These are phyloP conservation scores for Hevea brasiliensis DNA, from an alignment of 345 rosid species.

Conservation along the genomic window DNA sequence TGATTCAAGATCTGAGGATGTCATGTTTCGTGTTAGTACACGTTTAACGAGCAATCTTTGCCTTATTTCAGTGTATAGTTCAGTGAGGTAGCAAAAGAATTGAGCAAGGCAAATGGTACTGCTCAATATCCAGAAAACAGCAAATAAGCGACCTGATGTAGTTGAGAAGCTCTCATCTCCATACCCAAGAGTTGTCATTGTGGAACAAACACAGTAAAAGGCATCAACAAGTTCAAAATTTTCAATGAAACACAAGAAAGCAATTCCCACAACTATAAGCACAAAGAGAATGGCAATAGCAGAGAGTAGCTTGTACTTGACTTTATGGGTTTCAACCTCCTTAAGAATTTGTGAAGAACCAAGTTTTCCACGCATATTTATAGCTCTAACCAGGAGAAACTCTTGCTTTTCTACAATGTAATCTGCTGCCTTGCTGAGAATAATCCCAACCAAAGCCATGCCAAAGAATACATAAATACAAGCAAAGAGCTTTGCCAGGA, in stretches of 20 bases:
- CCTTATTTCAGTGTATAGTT: slow-evolving; percentile 38
- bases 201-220: slow-evolving; percentile 55
- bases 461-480: slow-evolving; percentile 48
- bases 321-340: slow-evolving; percentile 39
- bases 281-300: slow-evolving; percentile 26
- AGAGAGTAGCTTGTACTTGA: slow-evolving; percentile 3
- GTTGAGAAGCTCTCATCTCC: slow-evolving; percentile 65
- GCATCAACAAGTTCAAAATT: slow-evolving; percentile 39
- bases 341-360: slow-evolving; percentile 33
- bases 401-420: slow-evolving; percentile 53
- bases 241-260: slow-evolving; percentile 39
- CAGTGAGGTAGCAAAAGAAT: slow-evolving; percentile 54
- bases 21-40: slow-evolving; percentile 35
- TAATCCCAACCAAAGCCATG: slow-evolving; percentile 38
- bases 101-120: slow-evolving; percentile 53
- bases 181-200: slow-evolving; percentile 55
- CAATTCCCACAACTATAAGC: slow-evolving; percentile 36
- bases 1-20: slow-evolving; percentile 41
- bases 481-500: slow-evolving; percentile 42
- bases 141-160: slow-evolving; percentile 28
- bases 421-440: too few relatives aligned
- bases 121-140: slow-evolving; percentile 52
- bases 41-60: slow-evolving; percentile 31
- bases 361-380: slow-evolving; percentile 29
- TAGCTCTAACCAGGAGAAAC: slow-evolving; percentile 39